Conservation (phyloP, 2,329 filamentous ascomycete genomes). For the Ophiostoma sp. region DNA sequence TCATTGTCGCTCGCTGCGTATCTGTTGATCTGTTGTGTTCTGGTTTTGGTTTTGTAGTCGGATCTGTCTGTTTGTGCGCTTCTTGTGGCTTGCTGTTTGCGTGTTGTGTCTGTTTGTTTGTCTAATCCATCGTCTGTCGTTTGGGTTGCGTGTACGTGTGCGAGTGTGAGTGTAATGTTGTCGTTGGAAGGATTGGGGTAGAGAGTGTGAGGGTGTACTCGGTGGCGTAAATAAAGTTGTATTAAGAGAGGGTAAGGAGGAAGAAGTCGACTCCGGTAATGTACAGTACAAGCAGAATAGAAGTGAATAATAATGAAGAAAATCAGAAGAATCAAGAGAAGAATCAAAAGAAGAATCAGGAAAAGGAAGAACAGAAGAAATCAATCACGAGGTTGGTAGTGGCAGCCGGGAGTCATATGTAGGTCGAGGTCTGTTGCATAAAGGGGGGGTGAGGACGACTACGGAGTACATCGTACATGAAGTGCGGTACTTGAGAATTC, state of each 20-base stretch:
- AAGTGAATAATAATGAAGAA: not conserved
- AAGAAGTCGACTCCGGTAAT: not conserved
- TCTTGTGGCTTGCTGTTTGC: not conserved
- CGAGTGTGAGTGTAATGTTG: conserved; percentile 6
- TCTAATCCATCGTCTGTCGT: not conserved
- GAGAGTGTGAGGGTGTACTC: not conserved
- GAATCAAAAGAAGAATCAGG: not conserved
- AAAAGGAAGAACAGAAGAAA: conserved; percentile 1
- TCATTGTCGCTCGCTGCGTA: not conserved
- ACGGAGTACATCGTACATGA: too few species aligned
- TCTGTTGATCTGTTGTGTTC: not conserved
- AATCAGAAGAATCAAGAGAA: not conserved
- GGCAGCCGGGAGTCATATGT: conserved; percentile 12
- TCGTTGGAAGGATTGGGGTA: not conserved
- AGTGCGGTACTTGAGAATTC: not conserved
- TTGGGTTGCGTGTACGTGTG: not conserved
- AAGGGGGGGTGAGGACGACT: too few species aligned
- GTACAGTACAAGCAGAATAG: not conserved
- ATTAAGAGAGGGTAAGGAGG: conserved; percentile 6
- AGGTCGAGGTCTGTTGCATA: not conserved
- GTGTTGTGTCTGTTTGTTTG: conserved; percentile 3
- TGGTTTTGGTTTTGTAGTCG: not conserved
- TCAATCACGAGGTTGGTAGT: not conserved
- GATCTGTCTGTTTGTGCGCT: not conserved
- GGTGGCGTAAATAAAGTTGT: not conserved